These are phyloP conservation scores for Vitis vinifera DNA, from an alignment of 164 flowering plant species.

Conservation along the genomic window DNA sequence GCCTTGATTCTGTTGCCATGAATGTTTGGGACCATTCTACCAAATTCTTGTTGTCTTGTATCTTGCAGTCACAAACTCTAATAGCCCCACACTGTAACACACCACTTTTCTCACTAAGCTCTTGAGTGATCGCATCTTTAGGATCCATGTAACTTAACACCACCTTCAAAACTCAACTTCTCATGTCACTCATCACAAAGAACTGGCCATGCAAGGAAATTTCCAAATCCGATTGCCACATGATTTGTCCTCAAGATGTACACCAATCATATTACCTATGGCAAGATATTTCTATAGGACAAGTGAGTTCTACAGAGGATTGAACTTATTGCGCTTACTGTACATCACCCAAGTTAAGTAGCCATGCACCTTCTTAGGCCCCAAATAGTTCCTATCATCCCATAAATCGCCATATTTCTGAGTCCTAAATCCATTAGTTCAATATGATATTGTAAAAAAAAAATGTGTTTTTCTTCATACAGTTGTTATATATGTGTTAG, in stretches of 20 bases:
- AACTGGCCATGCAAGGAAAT: constrained; percentile 90
- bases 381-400: constrained; percentile 96
- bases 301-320: constrained; percentile 94
- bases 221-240: constrained; percentile 89
- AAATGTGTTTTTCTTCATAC: no score
- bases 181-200: constrained; percentile 92
- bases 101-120: constrained; percentile 95
- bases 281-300: constrained; percentile 91
- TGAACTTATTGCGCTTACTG: constrained; percentile 67
- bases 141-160: constrained; percentile 92
- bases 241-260: constrained; percentile 81
- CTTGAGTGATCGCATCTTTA: constrained; percentile 80
- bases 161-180: constrained; percentile 88
- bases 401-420: constrained; percentile 75
- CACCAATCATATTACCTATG: constrained; percentile 91
- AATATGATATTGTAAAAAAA: no score
- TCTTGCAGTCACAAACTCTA: constrained; percentile 75
- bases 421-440: no score
- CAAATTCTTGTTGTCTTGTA: constrained; percentile 80
- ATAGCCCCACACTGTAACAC: constrained; percentile 86
- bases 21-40: constrained; percentile 74
- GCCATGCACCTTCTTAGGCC: constrained; percentile 90
- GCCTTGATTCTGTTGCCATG: constrained; percentile 54
- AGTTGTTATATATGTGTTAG: no score
- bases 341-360: constrained; percentile 77